phyloP scores from a whole-genome alignment of 2,329 filamentous ascomycete genomes.

The Fusarium ramigenum region DNA sequence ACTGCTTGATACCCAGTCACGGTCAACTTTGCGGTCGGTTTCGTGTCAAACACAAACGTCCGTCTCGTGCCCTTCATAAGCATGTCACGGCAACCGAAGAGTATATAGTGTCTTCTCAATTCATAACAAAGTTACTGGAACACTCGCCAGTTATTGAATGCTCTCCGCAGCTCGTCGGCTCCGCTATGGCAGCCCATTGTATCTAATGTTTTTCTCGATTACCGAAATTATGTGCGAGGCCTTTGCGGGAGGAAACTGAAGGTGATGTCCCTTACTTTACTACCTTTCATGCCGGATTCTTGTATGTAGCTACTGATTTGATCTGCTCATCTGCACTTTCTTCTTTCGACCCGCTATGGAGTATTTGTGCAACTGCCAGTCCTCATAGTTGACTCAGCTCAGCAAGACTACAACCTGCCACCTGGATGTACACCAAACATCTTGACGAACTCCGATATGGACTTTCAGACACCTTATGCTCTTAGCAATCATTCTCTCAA shows the following conservation, averaged over 20 bases:
- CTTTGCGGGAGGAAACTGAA: not conserved
- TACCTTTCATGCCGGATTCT: rapidly evolving
- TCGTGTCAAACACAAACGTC: not conserved
- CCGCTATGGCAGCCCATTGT: rapidly evolving
- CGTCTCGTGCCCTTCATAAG: not conserved
- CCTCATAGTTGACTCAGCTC: not conserved
- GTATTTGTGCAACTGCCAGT: not conserved
- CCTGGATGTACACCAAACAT: not conserved
- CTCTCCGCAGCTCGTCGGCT: rapidly evolving
- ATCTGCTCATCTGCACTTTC: rapidly evolving
- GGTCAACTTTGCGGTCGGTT: no score
- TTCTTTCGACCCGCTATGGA: rapidly evolving
- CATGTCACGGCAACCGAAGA: no score
- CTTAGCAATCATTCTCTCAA: no score
- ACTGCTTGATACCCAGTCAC: not conserved
- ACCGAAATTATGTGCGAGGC: no score
- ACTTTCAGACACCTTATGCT: no score
- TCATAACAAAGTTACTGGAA: not conserved
- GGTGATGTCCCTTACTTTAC: no score
- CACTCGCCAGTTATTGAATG: rapidly evolving
- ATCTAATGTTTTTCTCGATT: no score
- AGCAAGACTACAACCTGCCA: not conserved
- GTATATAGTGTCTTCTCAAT: not conserved
- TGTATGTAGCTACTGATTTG: rapidly evolving
- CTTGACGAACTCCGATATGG: no score